phyloP scores from a whole-genome alignment of 1,139 yeast genomes.

The Taiozyma onychis region DNA sequence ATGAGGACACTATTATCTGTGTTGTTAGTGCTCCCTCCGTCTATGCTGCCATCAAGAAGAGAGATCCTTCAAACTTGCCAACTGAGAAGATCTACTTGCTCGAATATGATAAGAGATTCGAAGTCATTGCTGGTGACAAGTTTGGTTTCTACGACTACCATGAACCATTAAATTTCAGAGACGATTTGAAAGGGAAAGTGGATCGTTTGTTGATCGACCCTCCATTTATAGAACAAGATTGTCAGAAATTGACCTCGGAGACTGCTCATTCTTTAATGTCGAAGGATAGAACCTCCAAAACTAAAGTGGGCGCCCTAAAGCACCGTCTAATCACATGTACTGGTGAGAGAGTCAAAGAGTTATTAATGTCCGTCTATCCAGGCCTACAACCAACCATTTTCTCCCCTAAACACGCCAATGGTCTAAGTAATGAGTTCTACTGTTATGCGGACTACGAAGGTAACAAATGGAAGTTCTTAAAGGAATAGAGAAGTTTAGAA shows the following conservation, averaged over 20 bases:
- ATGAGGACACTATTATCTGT: conserved; percentile 60
- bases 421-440: conserved; percentile 80
- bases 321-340: conserved; percentile 67
- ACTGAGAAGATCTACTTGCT: conserved; percentile 66
- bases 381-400: conserved; percentile 60
- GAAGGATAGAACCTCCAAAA: conserved; percentile 32
- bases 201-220: conserved; percentile 83
- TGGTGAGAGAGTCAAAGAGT: conserved; percentile 77
- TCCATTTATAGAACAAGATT: conserved; percentile 76
- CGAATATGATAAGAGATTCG: conserved; percentile 75
- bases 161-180: conserved; percentile 59
- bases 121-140: conserved; percentile 62
- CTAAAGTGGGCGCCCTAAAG: conserved; percentile 33
- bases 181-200: conserved; percentile 50
- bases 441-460: conserved; percentile 78
- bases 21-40: conserved; percentile 90
- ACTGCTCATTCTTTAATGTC: conserved; percentile 61
- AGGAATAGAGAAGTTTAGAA: neutral
- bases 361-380: conserved; percentile 58
- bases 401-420: conserved; percentile 76
- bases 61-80: conserved; percentile 47
- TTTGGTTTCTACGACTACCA: conserved; percentile 75
- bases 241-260: conserved; percentile 63
- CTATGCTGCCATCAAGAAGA: conserved; percentile 69
- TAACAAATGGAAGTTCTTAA: conserved; percentile 38